Base-by-base conservation (phyloP, 805 yeast species). In the Brettanomyces naardenensis region DNA sequence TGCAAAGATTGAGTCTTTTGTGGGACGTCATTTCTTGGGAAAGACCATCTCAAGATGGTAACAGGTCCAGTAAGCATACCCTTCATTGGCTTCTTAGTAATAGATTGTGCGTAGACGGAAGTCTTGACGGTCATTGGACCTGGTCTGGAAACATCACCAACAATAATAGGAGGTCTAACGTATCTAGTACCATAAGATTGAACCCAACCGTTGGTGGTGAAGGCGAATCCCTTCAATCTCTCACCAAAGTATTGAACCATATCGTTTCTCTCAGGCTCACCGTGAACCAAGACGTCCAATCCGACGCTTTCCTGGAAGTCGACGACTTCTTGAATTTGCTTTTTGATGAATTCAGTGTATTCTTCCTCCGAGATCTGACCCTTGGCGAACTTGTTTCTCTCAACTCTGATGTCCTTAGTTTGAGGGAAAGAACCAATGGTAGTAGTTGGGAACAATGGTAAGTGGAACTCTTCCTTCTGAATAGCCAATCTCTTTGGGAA, bases 61-160 rank as follows among this genome's bases (percentile, higher is more conserved):
- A 92, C 92, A 66, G 98, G 98, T 72, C 98, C 98, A 64, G 98
- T 89, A 66, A 92, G 82, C 98, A 92, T 92, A 86, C 98, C 98
- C 80, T 92, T 92, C 79, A 92, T 85, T 64, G 97, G 96, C 75
- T 84, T 85, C 58, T 78, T 69, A 61, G 97, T 88, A 65, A 92
- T 70, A 48, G 95, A 84, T 78, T 92, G 98, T 58, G 98, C 98
- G 71, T 87, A 92, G 61, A 92, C 95, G 47, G 97, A 89, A 78
- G 92, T 98, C 78, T 88, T 90, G 55, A 92, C 97, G 56, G 98
- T 80, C 96, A 92, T 90, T 53, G 97, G 84, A 64, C 77, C 78
- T 66, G 98, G 97, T 78, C 98, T 89, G 40, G 97, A 89, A 59
- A 92, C 87, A 69, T 92, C 98, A 76, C 98, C 98, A 58, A 90